Evolutionary conservation across 2,329 filamentous ascomycete genomes (phyloP).

Genomic region (Aspergillus niger): DNA sequence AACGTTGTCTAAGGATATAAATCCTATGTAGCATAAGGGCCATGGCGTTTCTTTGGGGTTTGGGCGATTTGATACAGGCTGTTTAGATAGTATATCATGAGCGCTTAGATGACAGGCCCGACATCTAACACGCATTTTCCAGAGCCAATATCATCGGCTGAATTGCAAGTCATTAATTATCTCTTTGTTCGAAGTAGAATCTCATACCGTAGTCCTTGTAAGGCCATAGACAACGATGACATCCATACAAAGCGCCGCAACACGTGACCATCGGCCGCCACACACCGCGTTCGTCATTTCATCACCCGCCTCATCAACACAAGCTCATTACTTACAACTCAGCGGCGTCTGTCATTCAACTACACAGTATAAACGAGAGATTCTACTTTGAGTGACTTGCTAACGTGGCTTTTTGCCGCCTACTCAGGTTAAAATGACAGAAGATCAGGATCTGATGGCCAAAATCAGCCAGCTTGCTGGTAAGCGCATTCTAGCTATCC

Average conservation of each 20-base stretch:
- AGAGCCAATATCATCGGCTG: background rate
- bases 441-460: constrained; percentile 58
- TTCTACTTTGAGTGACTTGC: background rate
- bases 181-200: background rate
- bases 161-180: background rate
- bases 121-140: background rate
- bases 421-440: constrained; percentile 47
- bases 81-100: constrained; percentile 13
- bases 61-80: constrained; percentile 16
- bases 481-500: constrained; percentile 45
- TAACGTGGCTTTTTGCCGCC: constrained; percentile 9
- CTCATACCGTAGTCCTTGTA: background rate
- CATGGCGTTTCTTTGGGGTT: constrained; percentile 24
- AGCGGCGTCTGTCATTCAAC: background rate
- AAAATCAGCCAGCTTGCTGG: constrained; percentile 61
- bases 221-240: background rate
- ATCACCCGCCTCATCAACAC: background rate
- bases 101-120: constrained; percentile 10
- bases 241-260: background rate
- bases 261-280: background rate
- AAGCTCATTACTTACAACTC: background rate
- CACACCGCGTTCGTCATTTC: constrained; percentile 3
- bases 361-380: background rate
- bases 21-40: constrained; percentile 31
- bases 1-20: constrained; percentile 58